Evolutionary conservation across 495 filamentous ascomycete genomes (phyloP).

Genomic region (Copromyces sp.): DNA sequence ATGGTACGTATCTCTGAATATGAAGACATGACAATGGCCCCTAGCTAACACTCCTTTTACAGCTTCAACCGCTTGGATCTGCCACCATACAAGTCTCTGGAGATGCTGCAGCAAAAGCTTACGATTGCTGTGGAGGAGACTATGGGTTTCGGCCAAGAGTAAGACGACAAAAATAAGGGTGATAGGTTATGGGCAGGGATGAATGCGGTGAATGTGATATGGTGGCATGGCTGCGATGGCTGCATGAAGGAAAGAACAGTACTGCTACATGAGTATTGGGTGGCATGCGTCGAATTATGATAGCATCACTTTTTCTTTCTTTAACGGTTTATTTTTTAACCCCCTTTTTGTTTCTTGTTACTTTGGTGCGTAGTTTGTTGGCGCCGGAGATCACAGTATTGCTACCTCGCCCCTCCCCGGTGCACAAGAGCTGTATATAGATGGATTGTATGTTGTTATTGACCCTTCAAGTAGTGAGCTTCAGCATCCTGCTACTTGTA

Average conservation of each 20-base stretch:
- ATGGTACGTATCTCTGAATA: constrained; percentile 55
- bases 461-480: not conserved
- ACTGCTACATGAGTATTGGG: not conserved
- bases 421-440: constrained; percentile 4
- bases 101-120: constrained; percentile 76
- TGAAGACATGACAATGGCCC: not conserved
- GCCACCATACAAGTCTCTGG: constrained; percentile 82
- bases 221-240: not conserved
- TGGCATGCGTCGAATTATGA: not conserved
- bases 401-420: not conserved
- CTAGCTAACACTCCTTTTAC: constrained; percentile 22
- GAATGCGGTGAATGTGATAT: not conserved
- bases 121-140: constrained; percentile 98
- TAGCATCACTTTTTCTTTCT: not conserved
- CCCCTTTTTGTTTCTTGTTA: not conserved
- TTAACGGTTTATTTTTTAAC: not conserved
- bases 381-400: not conserved
- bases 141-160: constrained; percentile 98
- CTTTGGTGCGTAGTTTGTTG: not conserved
- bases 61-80: constrained; percentile 98
- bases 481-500: not conserved
- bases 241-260: not conserved
- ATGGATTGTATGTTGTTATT: not conserved
- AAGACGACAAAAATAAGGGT: constrained; percentile 2
- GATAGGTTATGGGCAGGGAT: not conserved